These are phyloP conservation scores for Myotisia sp. DNA, from an alignment of 2,329 filamentous ascomycete genomes.

Conservation along the genomic window DNA sequence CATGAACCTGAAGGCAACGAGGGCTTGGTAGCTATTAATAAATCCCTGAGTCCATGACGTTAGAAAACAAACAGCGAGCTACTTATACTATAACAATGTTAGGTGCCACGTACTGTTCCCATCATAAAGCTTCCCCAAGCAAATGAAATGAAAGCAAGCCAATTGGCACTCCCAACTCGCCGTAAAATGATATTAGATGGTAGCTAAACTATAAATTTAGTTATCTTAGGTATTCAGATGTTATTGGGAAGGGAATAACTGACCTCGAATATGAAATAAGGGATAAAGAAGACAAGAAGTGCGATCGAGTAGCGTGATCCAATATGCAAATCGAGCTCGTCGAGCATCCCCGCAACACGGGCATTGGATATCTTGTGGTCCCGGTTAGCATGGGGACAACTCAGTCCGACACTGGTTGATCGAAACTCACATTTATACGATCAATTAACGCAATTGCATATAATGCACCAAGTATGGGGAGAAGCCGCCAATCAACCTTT, in stretches of 20 bases:
- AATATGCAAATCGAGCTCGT: conserved; percentile 10
- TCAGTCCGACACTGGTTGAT: too few relatives aligned
- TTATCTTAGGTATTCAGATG: background rate
- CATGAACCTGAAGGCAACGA: conserved; percentile 29
- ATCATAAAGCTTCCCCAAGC: conserved; percentile 11
- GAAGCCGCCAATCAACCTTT: conserved; percentile 49
- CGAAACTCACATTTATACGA: conserved; percentile 60
- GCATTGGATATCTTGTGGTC: conserved; percentile 6
- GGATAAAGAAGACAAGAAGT: conserved; percentile 13
- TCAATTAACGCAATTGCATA: conserved; percentile 70
- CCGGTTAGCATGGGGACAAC: too few relatives aligned
- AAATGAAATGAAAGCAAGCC: conserved; percentile 10
- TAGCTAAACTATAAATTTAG: conserved; percentile 4
- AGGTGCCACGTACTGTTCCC: conserved; percentile 2
- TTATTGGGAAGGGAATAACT: background rate
- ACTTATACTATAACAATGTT: too few relatives aligned
- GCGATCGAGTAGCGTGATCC: conserved; percentile 11
- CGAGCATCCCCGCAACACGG: conserved; percentile 10
- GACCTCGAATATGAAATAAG: conserved; percentile 15
- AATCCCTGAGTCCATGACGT: conserved; percentile 5
- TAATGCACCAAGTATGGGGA: conserved; percentile 48
- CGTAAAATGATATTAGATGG: conserved; percentile 12
- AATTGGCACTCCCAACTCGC: conserved; percentile 10
- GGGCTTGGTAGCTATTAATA: conserved; percentile 21
- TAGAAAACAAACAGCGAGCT: too few relatives aligned